phyloP scores from a whole-genome alignment of 2,329 filamentous ascomycete species.

The Dothidotthia symphoricarpi region DNA sequence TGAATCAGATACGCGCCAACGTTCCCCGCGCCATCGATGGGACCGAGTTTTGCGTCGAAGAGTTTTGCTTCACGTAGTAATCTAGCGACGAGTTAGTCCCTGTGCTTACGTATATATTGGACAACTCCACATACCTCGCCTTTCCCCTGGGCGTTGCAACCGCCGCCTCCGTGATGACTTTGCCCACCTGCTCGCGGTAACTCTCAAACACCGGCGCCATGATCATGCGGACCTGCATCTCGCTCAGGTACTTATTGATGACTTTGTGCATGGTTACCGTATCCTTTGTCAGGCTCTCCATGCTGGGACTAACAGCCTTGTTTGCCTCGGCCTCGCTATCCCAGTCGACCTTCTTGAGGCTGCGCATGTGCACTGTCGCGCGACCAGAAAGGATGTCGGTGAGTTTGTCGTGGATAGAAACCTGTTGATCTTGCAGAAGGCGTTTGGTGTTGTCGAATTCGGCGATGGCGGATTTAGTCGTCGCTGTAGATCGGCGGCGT shows the following conservation, averaged over 20 bases:
- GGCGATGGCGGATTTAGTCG: slow-evolving; percentile 55
- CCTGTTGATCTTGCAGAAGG: slow-evolving; percentile 83
- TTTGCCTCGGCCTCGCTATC: slow-evolving; percentile 51
- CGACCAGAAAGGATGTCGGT: slow-evolving; percentile 88
- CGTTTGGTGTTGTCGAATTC: slow-evolving; percentile 88
- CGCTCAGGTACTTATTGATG: slow-evolving; percentile 75
- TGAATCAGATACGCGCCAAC: slow-evolving; percentile 67
- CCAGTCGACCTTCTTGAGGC: slow-evolving; percentile 75
- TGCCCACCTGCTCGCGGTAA: slow-evolving; percentile 76
- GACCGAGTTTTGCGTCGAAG: slow-evolving; percentile 68
- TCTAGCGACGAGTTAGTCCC: slow-evolving; percentile 47
- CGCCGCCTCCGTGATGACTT: slow-evolving; percentile 64
- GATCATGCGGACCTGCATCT: slow-evolving; percentile 73
- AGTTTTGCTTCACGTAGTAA: slow-evolving; percentile 74
- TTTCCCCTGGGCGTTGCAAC: slow-evolving; percentile 67
- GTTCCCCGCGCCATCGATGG: slow-evolving; percentile 76
- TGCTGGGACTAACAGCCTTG: slow-evolving; percentile 62
- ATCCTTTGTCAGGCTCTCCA: slow-evolving; percentile 85
- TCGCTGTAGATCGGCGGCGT: slow-evolving; percentile 63
- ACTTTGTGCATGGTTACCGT: slow-evolving; percentile 82
- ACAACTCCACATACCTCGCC: slow-evolving; percentile 59
- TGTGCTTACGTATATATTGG: not conserved
- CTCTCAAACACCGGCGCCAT: slow-evolving; percentile 81
- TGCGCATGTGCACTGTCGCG: slow-evolving; percentile 69
- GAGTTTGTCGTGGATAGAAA: slow-evolving; percentile 86